Base-by-base conservation (phyloP, 2,329 filamentous ascomycete genomes). In the Blumeriella jaapii region DNA sequence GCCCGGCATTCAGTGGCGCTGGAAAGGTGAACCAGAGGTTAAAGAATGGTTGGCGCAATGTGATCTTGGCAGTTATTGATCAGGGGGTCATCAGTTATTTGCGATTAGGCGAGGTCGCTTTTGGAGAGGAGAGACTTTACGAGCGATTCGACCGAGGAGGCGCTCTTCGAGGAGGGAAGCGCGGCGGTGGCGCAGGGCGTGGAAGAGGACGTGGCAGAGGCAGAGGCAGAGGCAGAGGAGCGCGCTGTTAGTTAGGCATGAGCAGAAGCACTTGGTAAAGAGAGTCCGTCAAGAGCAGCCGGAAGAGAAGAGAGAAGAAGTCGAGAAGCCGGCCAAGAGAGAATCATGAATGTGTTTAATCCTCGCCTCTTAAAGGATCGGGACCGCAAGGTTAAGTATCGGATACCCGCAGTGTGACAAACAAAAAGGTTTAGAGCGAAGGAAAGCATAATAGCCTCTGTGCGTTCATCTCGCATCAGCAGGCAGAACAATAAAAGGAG, bases 41-140 rank as follows among this genome's bases (percentile, higher is more conserved):
- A 44, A 89, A 86, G 59, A 77, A 93, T 51, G 91, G 86, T 2
- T 77, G 80, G 56, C 72, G 84, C 45, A 91, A 84, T 57, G 82
- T 91, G 19, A 65, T 95, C 20, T 57, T 98, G 15, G 91, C 87
- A 0, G 72, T 96, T 2, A 86, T 95, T 20, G 91, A 96, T 55
- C 73, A 85, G 44, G 91, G 91, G 0, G 69, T 96, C 14, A 80
- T 87, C 29, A 96, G 89, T 56, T 96, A 89, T 55, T 65, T 95
- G 51, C 67, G 82, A 15, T 68, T 95, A 39, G 75, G 72, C 1
- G 86, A 96, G 62, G 77, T 76, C 8, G 78, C 78, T 1, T 95
- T 95, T 59, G 78, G 68, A 0, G 70, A 74, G 43, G 85, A 93
- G 58, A 74, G 62, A 56, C 52, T 94, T 23, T 85, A 75, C 50